Percentiles rank a stretch among this genome's conserved stretches.
Evolutionary conservation across 306 rosid genomes (phyloP).

Genomic region (Cicer bijugum): DNA sequence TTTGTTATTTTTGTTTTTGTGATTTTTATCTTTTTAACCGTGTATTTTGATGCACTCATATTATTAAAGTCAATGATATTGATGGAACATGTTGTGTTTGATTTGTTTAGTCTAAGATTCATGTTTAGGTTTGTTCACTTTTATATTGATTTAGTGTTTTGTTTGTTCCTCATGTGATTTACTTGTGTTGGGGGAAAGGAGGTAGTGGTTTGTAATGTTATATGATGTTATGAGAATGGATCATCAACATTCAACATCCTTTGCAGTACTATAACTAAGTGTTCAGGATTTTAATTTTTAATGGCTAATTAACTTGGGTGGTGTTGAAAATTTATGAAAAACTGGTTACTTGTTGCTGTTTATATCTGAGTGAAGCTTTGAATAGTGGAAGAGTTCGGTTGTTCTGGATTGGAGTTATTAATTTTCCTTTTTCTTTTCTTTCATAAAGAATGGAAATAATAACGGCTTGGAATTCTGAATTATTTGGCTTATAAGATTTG

Average conservation of each 20-base stretch:
- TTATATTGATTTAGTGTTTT: conserved; percentile 32
- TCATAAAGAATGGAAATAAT: background rate
- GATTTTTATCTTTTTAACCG: background rate
- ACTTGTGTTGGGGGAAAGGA: background rate
- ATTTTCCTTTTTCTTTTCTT: conserved; percentile 25
- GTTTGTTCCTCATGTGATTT: conserved; percentile 16
- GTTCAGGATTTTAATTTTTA: conserved; percentile 39
- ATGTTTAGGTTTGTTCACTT: conserved; percentile 31
- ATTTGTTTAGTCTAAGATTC: conserved; percentile 41
- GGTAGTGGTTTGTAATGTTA: conserved; percentile 22
- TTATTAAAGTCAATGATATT: conserved; percentile 18
- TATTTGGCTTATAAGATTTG: conserved; percentile 12
- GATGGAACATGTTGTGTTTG: conserved; percentile 29
- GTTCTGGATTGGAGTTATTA: conserved; percentile 43
- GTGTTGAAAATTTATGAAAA: conserved; percentile 42
- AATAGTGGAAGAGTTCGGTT: conserved; percentile 13
- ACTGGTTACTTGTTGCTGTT: conserved; percentile 5
- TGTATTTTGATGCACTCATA: conserved; percentile 23
- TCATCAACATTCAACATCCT: conserved; percentile 8
- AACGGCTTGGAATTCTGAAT: conserved; percentile 18
- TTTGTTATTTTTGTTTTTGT: conserved; percentile 8
- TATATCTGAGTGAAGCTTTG: conserved; percentile 26
- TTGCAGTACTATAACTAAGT: background rate
- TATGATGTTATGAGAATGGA: conserved; percentile 32
- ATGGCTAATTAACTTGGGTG: conserved; percentile 13